These are phyloP conservation scores for Hypericum perforatum DNA, from an alignment of 345 rosid genomes.

Conservation along the genomic window DNA sequence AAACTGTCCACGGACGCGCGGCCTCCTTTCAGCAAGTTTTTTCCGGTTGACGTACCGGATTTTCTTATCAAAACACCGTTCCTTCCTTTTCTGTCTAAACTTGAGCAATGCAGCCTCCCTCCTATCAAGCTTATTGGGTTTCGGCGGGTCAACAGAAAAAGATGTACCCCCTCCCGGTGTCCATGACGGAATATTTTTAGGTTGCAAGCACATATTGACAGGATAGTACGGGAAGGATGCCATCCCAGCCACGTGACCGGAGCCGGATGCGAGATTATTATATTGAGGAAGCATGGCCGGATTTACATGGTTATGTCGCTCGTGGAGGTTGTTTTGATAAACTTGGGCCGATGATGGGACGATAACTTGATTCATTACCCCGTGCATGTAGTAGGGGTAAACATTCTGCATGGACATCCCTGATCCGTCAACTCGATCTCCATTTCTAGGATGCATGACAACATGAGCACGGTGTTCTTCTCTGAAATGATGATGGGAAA, in stretches of 20 bases:
- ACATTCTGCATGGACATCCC: conserved; percentile 41
- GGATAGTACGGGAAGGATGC: conserved; percentile 66
- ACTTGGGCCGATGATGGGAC: conserved; percentile 54
- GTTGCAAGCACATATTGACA: conserved; percentile 48
- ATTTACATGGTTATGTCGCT: conserved; percentile 34
- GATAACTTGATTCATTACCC: conserved; percentile 65
- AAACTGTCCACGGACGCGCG: conserved; percentile 96
- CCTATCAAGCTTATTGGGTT: conserved; percentile 54
- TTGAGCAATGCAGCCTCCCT: conserved; percentile 88
- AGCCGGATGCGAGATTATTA: conserved; percentile 56
- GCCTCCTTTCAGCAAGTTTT: conserved; percentile 92
- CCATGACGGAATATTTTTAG: conserved; percentile 50
- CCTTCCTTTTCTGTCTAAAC: conserved; percentile 89
- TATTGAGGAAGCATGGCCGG: conserved; percentile 49
- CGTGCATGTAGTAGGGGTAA: conserved; percentile 66
- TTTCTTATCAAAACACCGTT: conserved; percentile 94
- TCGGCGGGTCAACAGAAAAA: conserved; percentile 37
- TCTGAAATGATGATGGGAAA: conserved; percentile 30
- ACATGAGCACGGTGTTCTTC: conserved; percentile 31
- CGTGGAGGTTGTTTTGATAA: conserved; percentile 44
- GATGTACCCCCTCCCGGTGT: conserved; percentile 41
- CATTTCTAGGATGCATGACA: conserved; percentile 30
- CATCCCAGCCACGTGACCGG: conserved; percentile 52
- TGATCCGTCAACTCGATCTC: conserved; percentile 36
- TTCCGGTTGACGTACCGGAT: conserved; percentile 87